Evolutionary conservation across 495 filamentous ascomycete species (phyloP).

Genomic region (Lasiosphaeris hirsuta): DNA sequence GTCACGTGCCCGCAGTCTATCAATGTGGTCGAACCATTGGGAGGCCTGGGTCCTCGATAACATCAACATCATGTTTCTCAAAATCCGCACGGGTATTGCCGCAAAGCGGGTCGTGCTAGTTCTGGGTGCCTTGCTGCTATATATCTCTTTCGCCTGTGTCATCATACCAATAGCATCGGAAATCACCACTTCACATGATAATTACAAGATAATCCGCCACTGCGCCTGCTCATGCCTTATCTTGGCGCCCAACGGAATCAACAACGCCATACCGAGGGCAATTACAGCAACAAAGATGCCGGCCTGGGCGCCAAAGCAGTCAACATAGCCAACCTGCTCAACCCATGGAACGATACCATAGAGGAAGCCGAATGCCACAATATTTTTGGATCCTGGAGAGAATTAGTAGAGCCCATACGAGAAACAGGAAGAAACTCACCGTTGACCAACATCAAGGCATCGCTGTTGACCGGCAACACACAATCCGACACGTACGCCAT

Average conservation of each 20-base stretch:
- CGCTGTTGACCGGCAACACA: constrained; percentile 30
- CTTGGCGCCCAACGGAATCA: constrained; percentile 30
- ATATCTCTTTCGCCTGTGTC: background rate
- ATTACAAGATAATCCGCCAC: constrained; percentile 32
- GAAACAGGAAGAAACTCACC: constrained; percentile 23
- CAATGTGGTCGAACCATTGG: too few relatives aligned
- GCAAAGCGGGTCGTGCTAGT: too few relatives aligned
- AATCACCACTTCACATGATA: background rate
- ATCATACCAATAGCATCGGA: background rate
- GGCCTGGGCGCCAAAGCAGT: constrained; percentile 53
- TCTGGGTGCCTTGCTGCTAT: too few relatives aligned
- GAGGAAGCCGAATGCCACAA: constrained; percentile 32
- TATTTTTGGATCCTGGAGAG: constrained; percentile 28
- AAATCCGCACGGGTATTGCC: too few relatives aligned
- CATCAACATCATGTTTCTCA: too few relatives aligned
- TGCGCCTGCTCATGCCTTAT: constrained; percentile 29
- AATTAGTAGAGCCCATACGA: background rate
- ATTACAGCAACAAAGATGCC: constrained; percentile 40
- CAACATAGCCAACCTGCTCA: constrained; percentile 43
- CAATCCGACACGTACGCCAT: constrained; percentile 37
- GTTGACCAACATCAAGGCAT: constrained; percentile 36
- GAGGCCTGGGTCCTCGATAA: too few relatives aligned
- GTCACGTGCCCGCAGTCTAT: too few relatives aligned
- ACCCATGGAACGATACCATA: constrained; percentile 47
- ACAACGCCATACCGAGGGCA: constrained; percentile 23